Evolutionary conservation across 129 eudicot species (phyloP).

Genomic region (Mikania micrantha): DNA sequence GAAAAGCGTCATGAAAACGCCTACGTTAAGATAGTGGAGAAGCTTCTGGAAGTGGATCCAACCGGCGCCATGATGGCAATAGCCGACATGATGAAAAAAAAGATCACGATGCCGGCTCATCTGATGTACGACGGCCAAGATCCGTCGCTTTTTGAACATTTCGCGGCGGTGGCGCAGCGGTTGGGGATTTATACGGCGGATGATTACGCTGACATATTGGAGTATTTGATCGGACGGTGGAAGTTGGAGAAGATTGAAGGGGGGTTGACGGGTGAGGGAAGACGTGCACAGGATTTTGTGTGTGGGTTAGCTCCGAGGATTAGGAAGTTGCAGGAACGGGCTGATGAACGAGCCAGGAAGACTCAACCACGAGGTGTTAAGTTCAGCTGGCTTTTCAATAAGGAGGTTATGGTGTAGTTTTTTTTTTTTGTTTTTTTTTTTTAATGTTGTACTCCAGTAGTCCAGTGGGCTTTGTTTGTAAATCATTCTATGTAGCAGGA

Average conservation of each 20-base stretch:
- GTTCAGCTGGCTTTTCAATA: conserved; percentile 54
- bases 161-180: conserved; percentile 31
- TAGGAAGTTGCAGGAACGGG: conserved; percentile 45
- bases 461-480: too few species aligned
- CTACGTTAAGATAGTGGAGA: conserved; percentile 36
- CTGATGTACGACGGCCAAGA: conserved; percentile 46
- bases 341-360: conserved; percentile 32
- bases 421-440: too few species aligned
- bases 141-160: conserved; percentile 31
- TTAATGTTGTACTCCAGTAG: too few species aligned
- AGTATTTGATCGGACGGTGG: conserved; percentile 38
- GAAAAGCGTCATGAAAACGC: conserved; percentile 55
- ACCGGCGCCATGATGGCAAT: conserved; percentile 28
- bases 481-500: too few species aligned
- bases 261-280: conserved; percentile 38
- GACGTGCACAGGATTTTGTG: conserved; percentile 45
- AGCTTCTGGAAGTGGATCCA: conserved; percentile 45
- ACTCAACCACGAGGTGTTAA: conserved; percentile 22
- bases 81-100: conserved; percentile 38
- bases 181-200: conserved; percentile 31
- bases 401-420: conserved; percentile 26
- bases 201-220: conserved; percentile 50
- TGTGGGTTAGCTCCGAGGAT: conserved; percentile 47
- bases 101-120: conserved; percentile 48
- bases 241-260: conserved; percentile 32